Conservation (phyloP, 2,329 filamentous ascomycete genomes). For the Ceratocystis variospora region DNA sequence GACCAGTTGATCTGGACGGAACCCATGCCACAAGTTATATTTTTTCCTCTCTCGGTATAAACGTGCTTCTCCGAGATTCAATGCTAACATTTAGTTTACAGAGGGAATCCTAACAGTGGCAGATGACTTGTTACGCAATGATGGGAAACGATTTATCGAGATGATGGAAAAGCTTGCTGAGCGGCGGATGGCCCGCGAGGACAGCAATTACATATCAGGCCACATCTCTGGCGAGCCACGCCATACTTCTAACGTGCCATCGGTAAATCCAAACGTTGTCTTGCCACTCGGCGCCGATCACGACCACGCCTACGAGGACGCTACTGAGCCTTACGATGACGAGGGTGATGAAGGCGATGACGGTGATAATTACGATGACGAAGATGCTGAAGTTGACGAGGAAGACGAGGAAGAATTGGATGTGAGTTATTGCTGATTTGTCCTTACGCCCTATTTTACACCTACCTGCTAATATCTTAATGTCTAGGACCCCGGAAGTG, state of each 20-base stretch:
- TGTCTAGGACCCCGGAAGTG: conserved; percentile 77
- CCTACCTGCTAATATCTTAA: too few relatives aligned
- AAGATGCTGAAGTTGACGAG: conserved; percentile 41
- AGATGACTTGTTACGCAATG: conserved; percentile 95
- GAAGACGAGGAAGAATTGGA: conserved; percentile 19
- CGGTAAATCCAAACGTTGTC: conserved; percentile 31
- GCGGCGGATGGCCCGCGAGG: conserved; percentile 90
- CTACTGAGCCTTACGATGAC: conserved; percentile 52
- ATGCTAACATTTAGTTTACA: conserved; percentile 29
- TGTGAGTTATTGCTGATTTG: conserved; percentile 9
- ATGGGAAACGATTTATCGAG: conserved; percentile 98
- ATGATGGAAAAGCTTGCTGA: conserved; percentile 99
- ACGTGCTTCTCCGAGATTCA: conserved; percentile 19
- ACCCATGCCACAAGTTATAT: background rate
- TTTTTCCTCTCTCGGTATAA: background rate
- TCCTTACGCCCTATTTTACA: background rate
- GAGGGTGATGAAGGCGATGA: conserved; percentile 50
- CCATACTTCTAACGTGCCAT: conserved; percentile 36
- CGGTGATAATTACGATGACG: conserved; percentile 36
- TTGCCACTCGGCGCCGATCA: conserved; percentile 51
- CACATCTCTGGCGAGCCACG: conserved; percentile 2
- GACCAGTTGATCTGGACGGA: background rate
- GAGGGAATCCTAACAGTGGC: conserved; percentile 90
- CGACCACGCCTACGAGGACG: conserved; percentile 36
- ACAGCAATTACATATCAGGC: conserved; percentile 37